Base-by-base conservation (phyloP, 1,139 yeast genomes). In the Hyphopichia fennica region DNA sequence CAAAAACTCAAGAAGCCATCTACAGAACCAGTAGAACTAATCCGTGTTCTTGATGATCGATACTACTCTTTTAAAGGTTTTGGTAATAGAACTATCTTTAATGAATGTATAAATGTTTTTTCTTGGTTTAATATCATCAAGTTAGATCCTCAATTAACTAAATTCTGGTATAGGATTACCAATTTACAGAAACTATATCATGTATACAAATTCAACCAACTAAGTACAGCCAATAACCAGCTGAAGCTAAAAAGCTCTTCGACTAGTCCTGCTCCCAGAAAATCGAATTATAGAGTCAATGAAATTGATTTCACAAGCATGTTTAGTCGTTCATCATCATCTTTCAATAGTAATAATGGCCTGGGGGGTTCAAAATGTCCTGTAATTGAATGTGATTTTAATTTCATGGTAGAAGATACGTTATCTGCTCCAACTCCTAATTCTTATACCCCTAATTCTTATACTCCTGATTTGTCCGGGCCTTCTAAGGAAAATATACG, bases 181-280 rank as follows among this genome's bases (percentile, higher is more conserved):
- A 65, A 62, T 41, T 55, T 73, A 46, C 78, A 72, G 49, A 69
- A 69, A 42, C 57, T 69, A 14, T 73, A 73, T 51, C 72, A 67
- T 44, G 48, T 61, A 42, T 72, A 67, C 53, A 71, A 71, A 43
- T 58, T 62, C 52, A 61, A 58, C 41, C 46, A 54, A 40, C 42
- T 55, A 27, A 49, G 42, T 7, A 10, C 20, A 16, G 20, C 28
- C 22, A 18, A 22, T 3, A 20, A 20, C 27, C 28, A 11, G 11
- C 9, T 25, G 28, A 25, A 11, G 4, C 9, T 25, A 11, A 30
- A 31, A n/a, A 28, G 33, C 36, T 14, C 36, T 14, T 14, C 17
- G 3, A 20, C 40, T 2, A 41, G 37, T 29, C 33, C 45, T 19
- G n/a, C 33, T 17, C 39, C 46, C 27, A 47, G 43, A 38, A 53